Evolutionary conservation across 345 rosid genomes (phyloP).

Genomic region (Gossypium australe): DNA sequence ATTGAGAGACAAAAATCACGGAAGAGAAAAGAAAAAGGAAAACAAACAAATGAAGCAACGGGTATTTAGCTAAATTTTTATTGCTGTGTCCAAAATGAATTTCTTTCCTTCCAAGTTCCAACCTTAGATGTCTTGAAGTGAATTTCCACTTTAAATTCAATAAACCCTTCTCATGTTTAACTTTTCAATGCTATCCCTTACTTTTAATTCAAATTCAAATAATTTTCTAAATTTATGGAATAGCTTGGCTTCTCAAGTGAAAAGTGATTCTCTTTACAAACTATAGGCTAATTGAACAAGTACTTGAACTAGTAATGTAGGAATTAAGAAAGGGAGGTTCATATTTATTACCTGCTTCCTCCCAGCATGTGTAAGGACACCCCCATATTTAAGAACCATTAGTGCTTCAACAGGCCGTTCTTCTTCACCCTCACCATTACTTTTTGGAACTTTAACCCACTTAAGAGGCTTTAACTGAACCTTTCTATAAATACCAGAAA

Average conservation of each 20-base stretch:
- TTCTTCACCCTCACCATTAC: slow-evolving; percentile 88
- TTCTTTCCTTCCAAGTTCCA: not conserved
- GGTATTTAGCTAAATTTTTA: not conserved
- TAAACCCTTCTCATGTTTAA: not conserved
- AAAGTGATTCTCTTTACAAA: not conserved
- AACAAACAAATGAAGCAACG: slow-evolving; percentile 2
- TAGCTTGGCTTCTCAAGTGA: not conserved
- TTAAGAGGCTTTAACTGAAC: slow-evolving; percentile 93
- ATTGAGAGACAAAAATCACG: slow-evolving; percentile 2
- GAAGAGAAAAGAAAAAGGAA: not conserved
- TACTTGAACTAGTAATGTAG: not conserved
- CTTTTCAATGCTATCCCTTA: not conserved
- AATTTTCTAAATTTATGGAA: not conserved
- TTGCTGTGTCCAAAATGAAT: not conserved
- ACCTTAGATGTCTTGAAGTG: not conserved
- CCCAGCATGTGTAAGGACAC: slow-evolving; percentile 99
- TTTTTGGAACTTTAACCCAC: slow-evolving; percentile 76
- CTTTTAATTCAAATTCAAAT: not conserved
- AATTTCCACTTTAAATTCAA: not conserved
- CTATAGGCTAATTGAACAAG: not conserved
- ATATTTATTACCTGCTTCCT: slow-evolving; percentile 75
- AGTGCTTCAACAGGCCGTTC: slow-evolving; percentile 95
- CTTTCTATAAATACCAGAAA: slow-evolving; percentile 97
- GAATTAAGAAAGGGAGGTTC: not conserved
- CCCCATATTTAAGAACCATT: slow-evolving; percentile 98